phyloP scores from a whole-genome alignment of 257 asterid species.

The Salvia splendens region DNA sequence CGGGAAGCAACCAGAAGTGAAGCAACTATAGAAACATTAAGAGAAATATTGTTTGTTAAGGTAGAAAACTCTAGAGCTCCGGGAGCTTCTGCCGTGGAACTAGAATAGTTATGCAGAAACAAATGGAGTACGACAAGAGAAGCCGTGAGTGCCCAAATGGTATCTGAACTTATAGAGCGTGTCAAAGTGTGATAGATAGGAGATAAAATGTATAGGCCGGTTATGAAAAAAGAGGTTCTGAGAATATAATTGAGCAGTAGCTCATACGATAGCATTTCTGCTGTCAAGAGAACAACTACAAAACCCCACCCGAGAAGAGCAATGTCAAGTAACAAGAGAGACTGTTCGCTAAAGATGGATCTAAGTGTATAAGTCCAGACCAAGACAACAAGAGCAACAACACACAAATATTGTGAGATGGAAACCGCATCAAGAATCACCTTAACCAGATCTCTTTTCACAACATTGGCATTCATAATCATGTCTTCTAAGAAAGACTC shows the following conservation, averaged over 20 bases:
- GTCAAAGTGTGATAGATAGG: conserved; percentile 86
- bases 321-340: conserved; percentile 61
- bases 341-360: conserved; percentile 51
- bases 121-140: conserved; percentile 54
- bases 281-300: conserved; percentile 63
- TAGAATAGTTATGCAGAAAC: conserved; percentile 51
- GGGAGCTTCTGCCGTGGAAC: conserved; percentile 44
- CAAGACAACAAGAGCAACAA: conserved; percentile 79
- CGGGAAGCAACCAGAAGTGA: conserved; percentile 88
- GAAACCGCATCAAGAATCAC: conserved; percentile 82
- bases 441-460: conserved; percentile 77
- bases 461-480: conserved; percentile 98
- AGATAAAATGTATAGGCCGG: conserved; percentile 68
- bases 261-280: conserved; percentile 56
- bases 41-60: conserved; percentile 47
- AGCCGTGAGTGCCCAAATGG: conserved; percentile 89
- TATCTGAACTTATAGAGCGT: conserved; percentile 82
- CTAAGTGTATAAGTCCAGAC: conserved; percentile 86
- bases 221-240: conserved; percentile 66
- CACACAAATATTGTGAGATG: conserved; percentile 85
- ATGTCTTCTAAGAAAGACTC: conserved; percentile 84
- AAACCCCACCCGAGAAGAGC: conserved; percentile 73
- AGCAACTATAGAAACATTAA: conserved; percentile 83
- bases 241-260: conserved; percentile 59
- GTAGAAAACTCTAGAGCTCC: conserved; percentile 63